Evolutionary conservation across 2,329 filamentous ascomycete genomes (phyloP), one percentile per base, ranked within the genome.

Genomic region (Aspergillus ibericus): DNA sequence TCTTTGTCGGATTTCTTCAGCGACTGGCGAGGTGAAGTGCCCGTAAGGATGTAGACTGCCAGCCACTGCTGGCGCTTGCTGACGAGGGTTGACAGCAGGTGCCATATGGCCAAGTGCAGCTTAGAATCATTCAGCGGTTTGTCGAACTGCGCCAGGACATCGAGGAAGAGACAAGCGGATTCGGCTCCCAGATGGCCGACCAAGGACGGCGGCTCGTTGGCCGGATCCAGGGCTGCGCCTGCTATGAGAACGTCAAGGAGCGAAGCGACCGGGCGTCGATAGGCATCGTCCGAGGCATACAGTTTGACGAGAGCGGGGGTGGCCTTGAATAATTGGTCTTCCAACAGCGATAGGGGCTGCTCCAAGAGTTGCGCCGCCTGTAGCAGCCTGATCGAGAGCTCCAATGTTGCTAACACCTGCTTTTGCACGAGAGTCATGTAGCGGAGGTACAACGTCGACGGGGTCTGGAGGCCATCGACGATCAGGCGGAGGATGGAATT

Each of bases 41-140:
- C 95, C 6, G 92, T 97, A 38, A 98, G 85, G 8, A 99, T 82
- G 70, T 93, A 96, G 61, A 96, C 91, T 0, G 93, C 91, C 79
- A 99, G 91, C 91, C 93, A 98, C 70, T 96, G 93, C 72, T 99
- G 95, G 62, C 92, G 88, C 71, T 92, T 93, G 64, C 90, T 89
- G 60, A 99, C 85, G 48, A 98, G 88, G 3, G 89, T 88, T 2
- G 93, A 90, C 54, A 98, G 86, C 69, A 99, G 88, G 57, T 85
- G 86, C 95, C 93, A 99, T 18, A 92, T 88, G 7, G 82, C 81
- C 42, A 85, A 83, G 40, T 89, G 85, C 55, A 92, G 85, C 5
- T 81, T 74, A 2, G 83, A 77, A 65, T 92, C 82, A 53, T 84
- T 81, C 58, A 95, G 84, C 3, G 93, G 92, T 64, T 86, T 87